A percentile compares a stretch with the other conserved stretches of the same genome.
Conservation (phyloP, 805 yeast genomes). For the Lipomyces kockii region DNA sequence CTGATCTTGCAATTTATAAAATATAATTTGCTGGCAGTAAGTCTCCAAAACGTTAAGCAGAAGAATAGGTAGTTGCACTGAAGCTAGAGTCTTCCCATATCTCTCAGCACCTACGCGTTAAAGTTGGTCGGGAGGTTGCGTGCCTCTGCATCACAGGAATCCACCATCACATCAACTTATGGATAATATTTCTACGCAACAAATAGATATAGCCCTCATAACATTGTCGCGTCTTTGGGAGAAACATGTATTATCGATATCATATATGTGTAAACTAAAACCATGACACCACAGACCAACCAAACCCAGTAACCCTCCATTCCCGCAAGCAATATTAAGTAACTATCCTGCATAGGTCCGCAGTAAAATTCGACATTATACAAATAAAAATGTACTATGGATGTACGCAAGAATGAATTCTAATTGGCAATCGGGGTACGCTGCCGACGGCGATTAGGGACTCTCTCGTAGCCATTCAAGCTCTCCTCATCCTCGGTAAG, state of each 20-base stretch:
- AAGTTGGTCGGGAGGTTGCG: too few relatives aligned
- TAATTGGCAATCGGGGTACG: background rate
- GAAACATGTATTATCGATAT: conserved; percentile 2
- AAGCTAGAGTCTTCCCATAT: too few relatives aligned
- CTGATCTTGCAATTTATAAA: background rate
- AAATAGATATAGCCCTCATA: background rate
- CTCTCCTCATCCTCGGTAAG: conserved; percentile 5
- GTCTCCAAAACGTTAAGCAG: too few relatives aligned
- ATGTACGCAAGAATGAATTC: background rate
- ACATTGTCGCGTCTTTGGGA: background rate
- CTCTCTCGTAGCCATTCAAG: background rate
- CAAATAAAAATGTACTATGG: background rate
- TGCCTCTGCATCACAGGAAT: too few relatives aligned
- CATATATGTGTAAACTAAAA: background rate
- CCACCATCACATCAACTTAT: too few relatives aligned
- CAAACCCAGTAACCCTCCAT: background rate
- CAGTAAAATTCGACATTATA: background rate
- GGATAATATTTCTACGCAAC: background rate
- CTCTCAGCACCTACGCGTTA: too few relatives aligned
- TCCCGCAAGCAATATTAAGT: background rate
- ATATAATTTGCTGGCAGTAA: too few relatives aligned
- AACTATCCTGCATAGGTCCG: background rate
- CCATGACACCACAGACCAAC: background rate
- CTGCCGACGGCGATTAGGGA: background rate
- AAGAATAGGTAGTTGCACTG: too few relatives aligned